Base-by-base conservation (phyloP, 306 rosid species). In the Prunus mongolica region DNA sequence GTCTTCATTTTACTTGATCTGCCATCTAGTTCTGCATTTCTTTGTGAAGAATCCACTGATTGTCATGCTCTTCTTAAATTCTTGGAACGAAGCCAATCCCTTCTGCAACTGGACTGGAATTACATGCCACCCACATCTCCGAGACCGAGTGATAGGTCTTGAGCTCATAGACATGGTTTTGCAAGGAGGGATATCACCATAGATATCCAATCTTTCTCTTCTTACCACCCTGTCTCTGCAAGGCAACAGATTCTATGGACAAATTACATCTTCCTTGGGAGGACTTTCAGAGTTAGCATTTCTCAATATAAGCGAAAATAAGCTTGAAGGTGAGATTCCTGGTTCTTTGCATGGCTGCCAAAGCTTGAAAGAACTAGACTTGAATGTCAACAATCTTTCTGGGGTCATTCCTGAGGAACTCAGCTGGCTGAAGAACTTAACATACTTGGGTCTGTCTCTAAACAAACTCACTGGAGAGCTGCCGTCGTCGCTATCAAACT, bases 31-130 rank as follows among this genome's bases (percentile, higher is more conserved):
- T 54, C 27, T 76, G 44, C 75, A 19, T 45, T 50, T 79, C 66
- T 28, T 27, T 80, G 79, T 41, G 75, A 74, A 12, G 62, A 74
- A 12, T 56, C 55, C 70, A 74, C 10, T 6, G 76, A 74, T 56
- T 80, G 79, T 71, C 62, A 2, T 20, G 10, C 66, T 18, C 79
- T 80, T 25, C 83, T 80, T 62, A 62, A 28, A 54, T 80, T 80
- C 76, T 6, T 80, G 79, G 79, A 74, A 58, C n/a, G n/a, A 18
- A 49, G 75, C 38, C 41, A 80, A 74, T 75, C 83, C 79, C 52
- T 68, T 80, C 50, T 80, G 79, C 79, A 80, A 80, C 79, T 80
- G 83, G 83, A 80, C 83, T 45, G 83, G 83, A 45, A 38, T 80
- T 8, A 38, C 83, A 3, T 67, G 83, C 71, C 79, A 80, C 34